A percentile compares a stretch with the other conserved stretches of the same genome.
phyloP scores from a whole-genome alignment of 2,329 filamentous ascomycete species.

The Berkeleyomyces basicola region DNA sequence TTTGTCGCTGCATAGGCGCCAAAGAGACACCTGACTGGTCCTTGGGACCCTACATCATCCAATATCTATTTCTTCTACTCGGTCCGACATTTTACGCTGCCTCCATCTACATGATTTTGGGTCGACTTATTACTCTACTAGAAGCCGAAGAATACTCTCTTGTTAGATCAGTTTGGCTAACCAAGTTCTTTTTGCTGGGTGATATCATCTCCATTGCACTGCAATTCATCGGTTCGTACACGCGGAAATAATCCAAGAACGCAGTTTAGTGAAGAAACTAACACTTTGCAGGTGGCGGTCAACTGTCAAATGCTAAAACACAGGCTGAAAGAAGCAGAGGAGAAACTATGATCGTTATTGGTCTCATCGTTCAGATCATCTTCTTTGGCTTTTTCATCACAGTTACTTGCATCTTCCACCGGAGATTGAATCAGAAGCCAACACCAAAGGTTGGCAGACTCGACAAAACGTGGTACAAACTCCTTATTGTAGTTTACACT shows the following conservation, averaged over 20 bases:
- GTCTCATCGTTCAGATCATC: slow-evolving; percentile 36
- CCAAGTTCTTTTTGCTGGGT: slow-evolving; percentile 36
- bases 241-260: no score
- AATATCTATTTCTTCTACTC: slow-evolving; percentile 29
- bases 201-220: slow-evolving; percentile 26
- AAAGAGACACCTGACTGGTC: slow-evolving; percentile 21
- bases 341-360: slow-evolving; percentile 32
- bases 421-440: slow-evolving; percentile 13
- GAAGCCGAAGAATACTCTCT: slow-evolving; percentile 22
- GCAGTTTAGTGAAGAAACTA: neutral
- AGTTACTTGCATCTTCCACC: slow-evolving; percentile 29
- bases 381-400: slow-evolving; percentile 37
- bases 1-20: slow-evolving; percentile 12
- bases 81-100: slow-evolving; percentile 32
- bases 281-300: slow-evolving; percentile 30
- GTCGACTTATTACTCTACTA: slow-evolving; percentile 26
- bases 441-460: slow-evolving; percentile 15
- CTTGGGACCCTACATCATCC: slow-evolving; percentile 26
- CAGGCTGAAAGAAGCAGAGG: slow-evolving; percentile 18
- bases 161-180: slow-evolving; percentile 27
- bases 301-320: slow-evolving; percentile 15
- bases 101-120: slow-evolving; percentile 34
- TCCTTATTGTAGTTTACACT: slow-evolving; percentile 21
- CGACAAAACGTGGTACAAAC: slow-evolving; percentile 18
- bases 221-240: neutral